These are phyloP conservation scores for Eragrostis curvula DNA, from an alignment of 176 grass and related monocot genomes.

Conservation along the genomic window DNA sequence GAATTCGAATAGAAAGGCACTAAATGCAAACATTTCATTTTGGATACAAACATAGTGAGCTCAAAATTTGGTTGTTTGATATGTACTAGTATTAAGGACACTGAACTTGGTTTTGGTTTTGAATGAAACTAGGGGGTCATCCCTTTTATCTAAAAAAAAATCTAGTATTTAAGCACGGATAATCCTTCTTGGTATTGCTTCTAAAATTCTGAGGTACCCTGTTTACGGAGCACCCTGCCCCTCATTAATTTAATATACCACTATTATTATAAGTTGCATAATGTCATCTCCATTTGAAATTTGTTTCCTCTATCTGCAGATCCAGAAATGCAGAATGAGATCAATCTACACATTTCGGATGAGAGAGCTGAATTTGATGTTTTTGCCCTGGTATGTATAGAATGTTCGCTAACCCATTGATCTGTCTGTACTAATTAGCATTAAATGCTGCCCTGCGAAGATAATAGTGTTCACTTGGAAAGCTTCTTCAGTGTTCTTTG, in stretches of 20 bases:
- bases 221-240: background rate
- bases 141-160: no score
- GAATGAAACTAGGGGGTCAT: no score
- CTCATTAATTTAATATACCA: background rate
- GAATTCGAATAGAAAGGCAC: background rate
- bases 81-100: no score
- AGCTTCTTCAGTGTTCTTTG: background rate
- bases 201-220: background rate
- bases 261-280: background rate
- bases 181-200: background rate
- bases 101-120: no score
- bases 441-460: background rate
- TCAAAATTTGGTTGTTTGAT: background rate
- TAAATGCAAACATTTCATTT: background rate
- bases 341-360: slow-evolving; percentile 55
- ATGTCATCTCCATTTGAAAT: background rate
- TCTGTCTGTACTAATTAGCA: slow-evolving; percentile 17
- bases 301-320: slow-evolving; percentile 60
- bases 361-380: slow-evolving; percentile 65
- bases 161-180: background rate
- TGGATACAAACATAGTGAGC: background rate
- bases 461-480: background rate
- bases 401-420: slow-evolving; percentile 22
- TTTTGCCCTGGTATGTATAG: slow-evolving; percentile 57
- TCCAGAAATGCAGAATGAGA: slow-evolving; percentile 67